phyloP scores from a whole-genome alignment of 2,329 filamentous ascomycete species.

The Fusarium buharicum region DNA sequence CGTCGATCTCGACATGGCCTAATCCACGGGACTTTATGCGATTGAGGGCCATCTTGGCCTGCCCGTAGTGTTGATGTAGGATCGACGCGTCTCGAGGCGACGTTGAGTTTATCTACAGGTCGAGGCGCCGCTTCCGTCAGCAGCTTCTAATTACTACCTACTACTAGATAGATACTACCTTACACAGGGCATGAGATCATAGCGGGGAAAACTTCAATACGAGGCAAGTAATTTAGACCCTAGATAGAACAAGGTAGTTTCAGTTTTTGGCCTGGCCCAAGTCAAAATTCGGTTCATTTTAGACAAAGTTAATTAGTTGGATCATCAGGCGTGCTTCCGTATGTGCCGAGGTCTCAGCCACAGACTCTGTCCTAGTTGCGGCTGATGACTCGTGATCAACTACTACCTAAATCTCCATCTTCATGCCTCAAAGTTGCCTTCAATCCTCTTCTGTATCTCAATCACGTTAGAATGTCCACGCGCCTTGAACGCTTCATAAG shows the following conservation, averaged over 20 bases:
- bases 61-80: not conserved
- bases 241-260: no score
- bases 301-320: conserved; percentile 2
- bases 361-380: no score
- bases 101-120: not conserved
- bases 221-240: no score
- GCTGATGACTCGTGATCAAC: no score
- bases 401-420: no score
- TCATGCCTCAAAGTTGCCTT: conserved; percentile 3
- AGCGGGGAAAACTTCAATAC: conserved; percentile 12
- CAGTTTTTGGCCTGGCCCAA: conserved; percentile 1
- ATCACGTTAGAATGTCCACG: conserved; percentile 27
- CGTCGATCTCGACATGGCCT: conserved; percentile 44
- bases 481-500: conserved; percentile 50
- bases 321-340: no score
- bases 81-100: not conserved
- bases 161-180: no score
- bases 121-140: not conserved
- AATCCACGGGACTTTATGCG: conserved; percentile 45
- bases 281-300: conserved; percentile 7
- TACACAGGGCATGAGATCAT: conserved; percentile 13
- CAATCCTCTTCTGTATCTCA: conserved; percentile 24
- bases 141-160: not conserved
- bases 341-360: no score
- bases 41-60: conserved; percentile 42